Evolutionary conservation across 2,329 filamentous ascomycete species (phyloP).

Genomic region (Corynespora cassiicola): DNA sequence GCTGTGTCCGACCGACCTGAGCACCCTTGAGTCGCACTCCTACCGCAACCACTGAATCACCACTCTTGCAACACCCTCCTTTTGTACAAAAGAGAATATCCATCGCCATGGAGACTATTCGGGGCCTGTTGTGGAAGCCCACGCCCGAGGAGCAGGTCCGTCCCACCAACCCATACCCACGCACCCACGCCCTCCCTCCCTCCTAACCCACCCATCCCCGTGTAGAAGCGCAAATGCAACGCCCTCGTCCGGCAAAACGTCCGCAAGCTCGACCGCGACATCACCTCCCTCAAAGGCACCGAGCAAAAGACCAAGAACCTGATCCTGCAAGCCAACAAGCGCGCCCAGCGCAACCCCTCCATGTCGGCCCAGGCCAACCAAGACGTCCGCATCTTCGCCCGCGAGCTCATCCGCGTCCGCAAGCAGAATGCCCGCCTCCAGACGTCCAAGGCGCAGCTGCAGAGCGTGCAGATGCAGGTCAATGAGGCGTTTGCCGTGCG

Average conservation of each 20-base stretch:
- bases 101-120: constrained; percentile 85
- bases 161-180: constrained; percentile 7
- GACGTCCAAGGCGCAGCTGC: constrained; percentile 89
- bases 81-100: too few relatives aligned
- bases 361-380: constrained; percentile 79
- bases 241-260: constrained; percentile 86
- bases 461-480: constrained; percentile 95
- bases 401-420: constrained; percentile 83
- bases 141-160: constrained; percentile 90
- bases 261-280: constrained; percentile 94
- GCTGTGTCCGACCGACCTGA: too few relatives aligned
- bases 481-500: constrained; percentile 94
- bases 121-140: constrained; percentile 86
- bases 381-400: constrained; percentile 87
- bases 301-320: constrained; percentile 78
- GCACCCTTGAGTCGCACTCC: too few relatives aligned
- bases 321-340: constrained; percentile 82
- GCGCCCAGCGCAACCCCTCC: constrained; percentile 79
- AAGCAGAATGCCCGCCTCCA: constrained; percentile 76
- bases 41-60: too few relatives aligned
- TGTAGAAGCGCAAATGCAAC: constrained; percentile 93
- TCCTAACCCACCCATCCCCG: constrained; percentile 15
- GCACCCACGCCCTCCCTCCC: constrained; percentile 1
- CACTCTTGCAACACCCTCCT: too few relatives aligned
- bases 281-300: constrained; percentile 75